A percentile compares a stretch with the other conserved stretches of the same genome.
Conservation (phyloP, 2,329 filamentous ascomycete species). For the Mariannaea sp. region DNA sequence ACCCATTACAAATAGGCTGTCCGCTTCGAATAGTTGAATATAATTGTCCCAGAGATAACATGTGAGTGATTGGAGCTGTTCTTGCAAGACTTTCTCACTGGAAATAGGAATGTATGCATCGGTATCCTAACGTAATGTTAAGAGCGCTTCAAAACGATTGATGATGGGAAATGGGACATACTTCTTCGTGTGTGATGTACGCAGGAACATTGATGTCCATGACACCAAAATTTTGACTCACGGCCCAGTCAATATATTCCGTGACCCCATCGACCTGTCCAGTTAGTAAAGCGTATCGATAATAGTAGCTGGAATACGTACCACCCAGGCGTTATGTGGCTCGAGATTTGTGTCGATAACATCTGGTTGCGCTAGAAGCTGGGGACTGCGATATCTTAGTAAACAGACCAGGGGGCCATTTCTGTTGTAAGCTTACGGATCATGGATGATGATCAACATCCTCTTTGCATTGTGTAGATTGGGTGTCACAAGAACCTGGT, state of each 20-base stretch:
- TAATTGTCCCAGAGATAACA: constrained; percentile 98
- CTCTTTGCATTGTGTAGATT: constrained; percentile 68
- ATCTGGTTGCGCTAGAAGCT: constrained; percentile 70
- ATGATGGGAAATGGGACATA: constrained; percentile 44
- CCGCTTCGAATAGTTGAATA: constrained; percentile 74
- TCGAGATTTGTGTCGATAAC: constrained; percentile 74
- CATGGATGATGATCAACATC: constrained; percentile 86
- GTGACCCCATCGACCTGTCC: constrained; percentile 77
- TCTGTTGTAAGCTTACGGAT: constrained; percentile 65
- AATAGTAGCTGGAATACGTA: constrained; percentile 51
- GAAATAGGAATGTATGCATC: constrained; percentile 53
- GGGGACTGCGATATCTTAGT: constrained; percentile 55
- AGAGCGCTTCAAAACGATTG: not conserved
- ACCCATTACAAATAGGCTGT: constrained; percentile 83
- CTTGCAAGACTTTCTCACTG: constrained; percentile 56
- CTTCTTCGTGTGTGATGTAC: constrained; percentile 69
- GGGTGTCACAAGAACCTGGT: constrained; percentile 83
- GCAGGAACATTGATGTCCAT: constrained; percentile 92
- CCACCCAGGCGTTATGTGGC: constrained; percentile 85
- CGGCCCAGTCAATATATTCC: constrained; percentile 84
- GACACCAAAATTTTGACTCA: constrained; percentile 76
- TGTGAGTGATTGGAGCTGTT: constrained; percentile 72
- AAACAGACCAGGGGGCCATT: not conserved
- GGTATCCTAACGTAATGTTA: constrained; percentile 45
- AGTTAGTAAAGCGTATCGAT: constrained; percentile 13